Conservation (phyloP, 306 rosid genomes). For the Cicer judaicum region DNA sequence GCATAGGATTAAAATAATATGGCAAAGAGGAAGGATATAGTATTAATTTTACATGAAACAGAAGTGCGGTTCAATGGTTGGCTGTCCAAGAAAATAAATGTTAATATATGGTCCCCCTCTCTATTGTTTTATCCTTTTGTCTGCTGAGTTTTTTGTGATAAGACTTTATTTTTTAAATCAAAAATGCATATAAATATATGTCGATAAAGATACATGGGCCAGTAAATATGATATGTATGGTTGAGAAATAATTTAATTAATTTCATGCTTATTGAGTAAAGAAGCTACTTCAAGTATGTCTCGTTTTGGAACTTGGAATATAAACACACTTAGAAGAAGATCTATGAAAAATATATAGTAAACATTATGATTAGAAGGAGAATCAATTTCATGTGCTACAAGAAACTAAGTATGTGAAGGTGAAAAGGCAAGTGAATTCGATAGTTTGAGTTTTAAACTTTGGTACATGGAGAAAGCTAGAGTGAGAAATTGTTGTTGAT, state of each 20-base stretch:
- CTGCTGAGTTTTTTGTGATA: background rate
- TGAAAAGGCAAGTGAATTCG: no score
- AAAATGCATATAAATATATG: background rate
- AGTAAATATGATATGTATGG: background rate
- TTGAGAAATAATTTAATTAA: background rate
- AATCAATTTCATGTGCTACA: no score
- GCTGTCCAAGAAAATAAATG: conserved; percentile 2
- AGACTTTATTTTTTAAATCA: background rate
- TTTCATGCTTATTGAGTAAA: background rate
- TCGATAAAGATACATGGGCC: background rate
- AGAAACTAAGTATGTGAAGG: no score
- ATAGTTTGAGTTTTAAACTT: no score
- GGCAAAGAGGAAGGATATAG: background rate
- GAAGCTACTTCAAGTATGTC: no score
- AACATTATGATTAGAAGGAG: no score
- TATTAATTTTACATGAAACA: background rate
- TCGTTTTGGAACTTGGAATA: no score
- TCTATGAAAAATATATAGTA: no score
- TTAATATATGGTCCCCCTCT: background rate
- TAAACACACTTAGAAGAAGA: no score
- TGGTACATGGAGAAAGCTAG: no score
- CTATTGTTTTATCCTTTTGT: background rate
- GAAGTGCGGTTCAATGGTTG: background rate
- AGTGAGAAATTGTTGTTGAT: no score
- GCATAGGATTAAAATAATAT: background rate